Percentiles rank a stretch among this genome's conserved stretches.
These are phyloP conservation scores for Cordyceps cateniannulata DNA, from an alignment of 2,329 filamentous ascomycete genomes.

Conservation along the genomic window DNA sequence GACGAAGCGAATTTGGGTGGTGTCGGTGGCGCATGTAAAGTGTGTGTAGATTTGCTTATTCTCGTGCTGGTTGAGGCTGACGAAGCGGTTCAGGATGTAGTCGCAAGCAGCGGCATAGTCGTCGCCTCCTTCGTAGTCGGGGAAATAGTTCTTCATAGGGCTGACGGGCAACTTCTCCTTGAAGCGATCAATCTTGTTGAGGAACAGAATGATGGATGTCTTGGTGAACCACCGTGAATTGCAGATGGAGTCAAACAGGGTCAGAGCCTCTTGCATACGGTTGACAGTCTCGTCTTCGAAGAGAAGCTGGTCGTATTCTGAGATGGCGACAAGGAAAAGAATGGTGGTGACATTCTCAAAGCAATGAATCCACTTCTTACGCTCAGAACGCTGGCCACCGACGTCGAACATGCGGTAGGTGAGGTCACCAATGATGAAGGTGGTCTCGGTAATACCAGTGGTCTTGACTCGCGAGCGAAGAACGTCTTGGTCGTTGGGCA, in stretches of 20 bases:
- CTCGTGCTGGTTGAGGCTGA: slow-evolving; percentile 96
- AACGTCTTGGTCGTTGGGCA: slow-evolving; percentile 92
- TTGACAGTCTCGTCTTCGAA: slow-evolving; percentile 97
- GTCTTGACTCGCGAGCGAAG: slow-evolving; percentile 96
- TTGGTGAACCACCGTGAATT: slow-evolving; percentile 88
- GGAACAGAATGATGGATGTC: slow-evolving; percentile 81
- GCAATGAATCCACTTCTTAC: slow-evolving; percentile 99
- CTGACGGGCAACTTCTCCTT: slow-evolving; percentile 77
- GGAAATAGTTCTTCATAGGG: slow-evolving; percentile 85
- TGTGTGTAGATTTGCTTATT: slow-evolving; percentile 99
- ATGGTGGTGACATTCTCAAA: slow-evolving; percentile 98
- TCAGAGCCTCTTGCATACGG: slow-evolving; percentile 86
- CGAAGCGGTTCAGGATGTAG: slow-evolving; percentile 98
- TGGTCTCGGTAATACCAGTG: slow-evolving; percentile 94
- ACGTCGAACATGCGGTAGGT: slow-evolving; percentile 98
- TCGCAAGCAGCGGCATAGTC: slow-evolving; percentile 96
- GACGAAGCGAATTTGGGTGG: slow-evolving; percentile 97
- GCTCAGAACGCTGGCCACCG: slow-evolving; percentile 88
- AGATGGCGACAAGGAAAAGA: slow-evolving; percentile 93
- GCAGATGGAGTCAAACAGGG: slow-evolving; percentile 80
- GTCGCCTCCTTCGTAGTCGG: slow-evolving; percentile 87
- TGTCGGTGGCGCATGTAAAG: slow-evolving; percentile 98
- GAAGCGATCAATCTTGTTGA: slow-evolving; percentile 88
- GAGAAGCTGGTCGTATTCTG: slow-evolving; percentile 91
- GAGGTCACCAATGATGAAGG: slow-evolving; percentile 88